Base-by-base conservation (phyloP, 2,329 filamentous ascomycete species). In the Monilinia fructicola region DNA sequence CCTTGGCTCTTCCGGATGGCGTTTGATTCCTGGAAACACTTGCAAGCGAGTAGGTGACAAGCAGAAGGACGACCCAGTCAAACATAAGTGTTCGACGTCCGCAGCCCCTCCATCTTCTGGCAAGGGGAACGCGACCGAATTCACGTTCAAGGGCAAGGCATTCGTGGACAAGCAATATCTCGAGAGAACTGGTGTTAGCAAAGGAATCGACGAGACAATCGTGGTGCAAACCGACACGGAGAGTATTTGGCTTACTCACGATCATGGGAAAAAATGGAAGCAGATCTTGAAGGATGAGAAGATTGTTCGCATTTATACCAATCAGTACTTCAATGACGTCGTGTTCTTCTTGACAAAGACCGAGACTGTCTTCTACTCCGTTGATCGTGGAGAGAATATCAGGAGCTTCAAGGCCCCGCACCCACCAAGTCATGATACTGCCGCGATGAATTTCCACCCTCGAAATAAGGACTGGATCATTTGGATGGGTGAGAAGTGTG, bases 261-360 rank as follows among this genome's bases (percentile, higher is more conserved):
- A 99, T 75, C 94, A 97, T 74, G 95, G 95, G 74, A 96, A 96
- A 79, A 88, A 80, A 2, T 99, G 95, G 94, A 81, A 87, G 31
- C 81, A 83, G 64, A 87, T 88, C 54, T 83, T 96, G 3, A 82
- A 90, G 67, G 86, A 87, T 42, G 87, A 93, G 71, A 81, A 87
- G 2, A 86, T 98, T 66, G 80, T 84, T 54, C 82, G 80, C 26
- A 91, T 99, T 71, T 84, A 90, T 66, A 90, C 90, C 31, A 92
- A 99, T 75, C 83, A 83, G 58, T 90, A 93, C 78, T 89, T 92
- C 78, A 92, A 91, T 73, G 92, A 97, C 74, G 85, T 88, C 52
- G 90, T 95, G 38, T 99, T 91, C 78, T 93, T 99, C 79, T 82
- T 96, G 38, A 96, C 93, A 0, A 78, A 81, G 0, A 80, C 82